Conservation (phyloP, 768 basidiomycete genomes). For the Gelatoporia subvermispora region DNA sequence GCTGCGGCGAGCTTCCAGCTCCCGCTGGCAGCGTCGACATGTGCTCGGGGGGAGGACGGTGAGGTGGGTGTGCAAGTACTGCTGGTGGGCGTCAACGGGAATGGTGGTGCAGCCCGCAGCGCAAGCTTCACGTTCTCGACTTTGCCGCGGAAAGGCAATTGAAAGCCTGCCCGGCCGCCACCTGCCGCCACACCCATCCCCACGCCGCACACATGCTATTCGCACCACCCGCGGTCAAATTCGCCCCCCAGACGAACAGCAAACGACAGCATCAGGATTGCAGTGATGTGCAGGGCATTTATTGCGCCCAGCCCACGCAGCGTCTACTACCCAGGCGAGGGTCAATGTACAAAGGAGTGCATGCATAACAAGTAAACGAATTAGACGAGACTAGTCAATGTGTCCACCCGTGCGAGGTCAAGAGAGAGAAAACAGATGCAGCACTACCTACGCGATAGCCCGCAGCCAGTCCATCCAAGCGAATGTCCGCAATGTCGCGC, state of each 20-base stretch:
- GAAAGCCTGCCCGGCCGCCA: no score
- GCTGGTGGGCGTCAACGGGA: not conserved
- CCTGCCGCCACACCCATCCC: no score
- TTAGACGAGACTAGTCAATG: not conserved
- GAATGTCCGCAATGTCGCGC: constrained; percentile 21
- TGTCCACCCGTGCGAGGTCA: not conserved
- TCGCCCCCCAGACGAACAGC: no score
- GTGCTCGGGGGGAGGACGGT: not conserved
- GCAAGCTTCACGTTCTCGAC: not conserved
- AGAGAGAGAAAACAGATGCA: not conserved
- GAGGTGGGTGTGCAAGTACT: not conserved
- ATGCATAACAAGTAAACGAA: no score
- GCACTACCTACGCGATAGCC: not conserved
- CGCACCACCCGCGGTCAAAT: no score
- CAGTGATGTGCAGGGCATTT: no score
- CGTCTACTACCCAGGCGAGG: no score
- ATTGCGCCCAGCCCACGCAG: no score
- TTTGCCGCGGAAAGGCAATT: no score
- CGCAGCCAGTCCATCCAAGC: constrained; percentile 2
- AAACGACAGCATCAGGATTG: no score
- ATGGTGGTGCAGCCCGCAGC: constrained; percentile 1
- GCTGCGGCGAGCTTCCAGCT: constrained; percentile 11
- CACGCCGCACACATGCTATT: no score
- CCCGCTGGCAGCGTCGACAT: not conserved
- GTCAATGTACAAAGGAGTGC: no score